A percentile compares a stretch with the other conserved stretches of the same genome.
These are phyloP conservation scores for Dentipellis fragilis DNA, from an alignment of 768 basidiomycete genomes.

Conservation along the genomic window DNA sequence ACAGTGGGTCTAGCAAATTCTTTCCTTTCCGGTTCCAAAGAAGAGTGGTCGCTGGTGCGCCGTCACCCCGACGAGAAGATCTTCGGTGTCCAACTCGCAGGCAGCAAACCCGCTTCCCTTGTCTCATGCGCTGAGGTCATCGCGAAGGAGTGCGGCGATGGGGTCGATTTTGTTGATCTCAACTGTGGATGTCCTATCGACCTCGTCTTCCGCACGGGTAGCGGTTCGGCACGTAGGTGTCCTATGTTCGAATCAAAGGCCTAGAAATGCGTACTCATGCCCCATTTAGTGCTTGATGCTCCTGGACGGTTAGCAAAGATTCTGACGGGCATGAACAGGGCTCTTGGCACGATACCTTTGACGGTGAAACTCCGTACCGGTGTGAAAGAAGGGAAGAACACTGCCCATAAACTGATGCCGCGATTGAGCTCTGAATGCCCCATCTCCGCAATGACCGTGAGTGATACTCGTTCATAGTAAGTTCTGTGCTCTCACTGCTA, in stretches of 20 bases:
- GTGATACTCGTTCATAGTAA: slow-evolving; percentile 6
- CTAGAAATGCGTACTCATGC: not conserved
- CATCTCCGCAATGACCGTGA: slow-evolving; percentile 42
- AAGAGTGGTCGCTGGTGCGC: slow-evolving; percentile 91
- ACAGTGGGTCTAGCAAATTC: slow-evolving; percentile 90
- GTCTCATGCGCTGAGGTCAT: slow-evolving; percentile 79
- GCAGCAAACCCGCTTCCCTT: slow-evolving; percentile 72
- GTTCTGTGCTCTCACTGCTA: not conserved
- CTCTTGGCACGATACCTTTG: slow-evolving; percentile 84
- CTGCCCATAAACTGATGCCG: slow-evolving; percentile 85
- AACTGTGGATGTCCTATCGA: slow-evolving; percentile 99
- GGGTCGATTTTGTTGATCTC: slow-evolving; percentile 86
- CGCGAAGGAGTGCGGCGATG: slow-evolving; percentile 50
- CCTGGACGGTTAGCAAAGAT: slow-evolving; percentile 79
- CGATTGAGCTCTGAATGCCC: slow-evolving; percentile 50
- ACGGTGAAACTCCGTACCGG: slow-evolving; percentile 91
- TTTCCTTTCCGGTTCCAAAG: slow-evolving; percentile 78
- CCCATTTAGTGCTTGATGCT: slow-evolving; percentile 63
- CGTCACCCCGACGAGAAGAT: slow-evolving; percentile 78
- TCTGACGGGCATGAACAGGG: slow-evolving; percentile 82
- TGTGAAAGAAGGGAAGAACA: slow-evolving; percentile 80
- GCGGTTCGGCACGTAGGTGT: slow-evolving; percentile 76
- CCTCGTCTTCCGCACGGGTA: slow-evolving; percentile 84
- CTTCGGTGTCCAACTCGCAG: slow-evolving; percentile 91
- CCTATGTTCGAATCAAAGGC: not conserved